Evolutionary conservation across 352 stramenopile species (phyloP), one percentile per base, ranked within the genome.

Genomic region (Peronospora destructor): DNA sequence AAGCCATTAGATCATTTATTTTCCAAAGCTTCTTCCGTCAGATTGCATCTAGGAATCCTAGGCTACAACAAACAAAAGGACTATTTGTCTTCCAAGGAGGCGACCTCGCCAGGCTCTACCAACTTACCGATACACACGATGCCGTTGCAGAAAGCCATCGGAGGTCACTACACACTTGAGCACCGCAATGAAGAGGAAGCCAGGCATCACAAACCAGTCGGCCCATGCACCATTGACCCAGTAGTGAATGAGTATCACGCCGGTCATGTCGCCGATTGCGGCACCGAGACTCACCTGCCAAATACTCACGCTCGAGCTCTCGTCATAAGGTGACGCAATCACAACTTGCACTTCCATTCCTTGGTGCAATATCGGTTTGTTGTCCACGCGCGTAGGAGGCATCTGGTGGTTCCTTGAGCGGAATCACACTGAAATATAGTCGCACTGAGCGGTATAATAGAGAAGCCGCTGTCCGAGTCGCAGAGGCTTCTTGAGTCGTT

Each of bases 121-220:
- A 85, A 59, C 30, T 86, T 70, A 13, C 70, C 67, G 33, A 89
- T 76, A 25, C 66, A 79, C 30, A 81, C 58, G 14, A 82, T 68
- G 32, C 86, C 61, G 30, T 59, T 84, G 65, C 72, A 86, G 42
- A 84, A 85, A 3, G 86, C 75, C 64, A 86, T 77, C 2, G 72
- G 73, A 40, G 82, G n/a, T 71, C 43, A 88, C 71, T 11, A 84
- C 45, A 53, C 77, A 86, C 56, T 80, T 83, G 45, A 85, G 68
- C 16, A 70, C 74, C 8, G 65, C 36, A 33, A 86, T 74, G 38
- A 88, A 88, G 8, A 88, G 53, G 12, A 80, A 47, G 8, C 77
- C 77, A 4, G 77, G 74, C 23, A 88, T 42, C 9, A 64, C 65
- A 54, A 88, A 52, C 74, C 75, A 84, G 28, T 70, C 50, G 13